Percentiles rank a stretch among this genome's conserved stretches.
Evolutionary conservation across 805 yeast genomes (phyloP).

Genomic region (Cyberlindnera maritima): DNA sequence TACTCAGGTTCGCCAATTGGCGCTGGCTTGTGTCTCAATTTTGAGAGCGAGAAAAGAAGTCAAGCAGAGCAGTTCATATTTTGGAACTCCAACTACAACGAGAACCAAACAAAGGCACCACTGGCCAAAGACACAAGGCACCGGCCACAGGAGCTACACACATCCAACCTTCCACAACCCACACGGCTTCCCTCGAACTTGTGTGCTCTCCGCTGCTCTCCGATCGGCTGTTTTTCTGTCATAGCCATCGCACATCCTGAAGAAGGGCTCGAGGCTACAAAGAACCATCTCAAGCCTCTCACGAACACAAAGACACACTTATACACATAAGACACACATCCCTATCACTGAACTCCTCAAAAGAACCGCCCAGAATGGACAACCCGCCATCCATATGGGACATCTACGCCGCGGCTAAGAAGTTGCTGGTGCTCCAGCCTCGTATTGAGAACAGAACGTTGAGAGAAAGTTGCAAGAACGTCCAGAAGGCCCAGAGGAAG

Average conservation of each 20-base stretch:
- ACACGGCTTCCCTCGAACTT: neutral
- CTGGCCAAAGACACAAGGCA: no score
- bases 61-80: no score
- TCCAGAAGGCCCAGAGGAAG: constrained; percentile 12
- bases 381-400: constrained; percentile 32
- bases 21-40: no score
- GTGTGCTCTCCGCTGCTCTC: neutral
- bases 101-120: no score
- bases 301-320: neutral
- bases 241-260: neutral
- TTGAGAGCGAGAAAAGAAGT: no score
- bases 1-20: no score
- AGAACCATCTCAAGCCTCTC: neutral
- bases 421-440: constrained; percentile 29
- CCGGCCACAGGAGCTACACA: no score
- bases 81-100: no score
- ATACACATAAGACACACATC: neutral
- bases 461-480: constrained; percentile 27
- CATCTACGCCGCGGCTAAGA: constrained; percentile 32
- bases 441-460: constrained; percentile 31
- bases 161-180: neutral
- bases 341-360: neutral
- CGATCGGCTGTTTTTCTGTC: neutral
- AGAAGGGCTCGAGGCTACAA: neutral
- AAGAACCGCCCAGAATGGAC: constrained; percentile 10